Evolutionary conservation across 73 alveolate genomes (phyloP), one percentile per base, ranked within the genome.

Genomic region (Paramecium octaurelia): DNA sequence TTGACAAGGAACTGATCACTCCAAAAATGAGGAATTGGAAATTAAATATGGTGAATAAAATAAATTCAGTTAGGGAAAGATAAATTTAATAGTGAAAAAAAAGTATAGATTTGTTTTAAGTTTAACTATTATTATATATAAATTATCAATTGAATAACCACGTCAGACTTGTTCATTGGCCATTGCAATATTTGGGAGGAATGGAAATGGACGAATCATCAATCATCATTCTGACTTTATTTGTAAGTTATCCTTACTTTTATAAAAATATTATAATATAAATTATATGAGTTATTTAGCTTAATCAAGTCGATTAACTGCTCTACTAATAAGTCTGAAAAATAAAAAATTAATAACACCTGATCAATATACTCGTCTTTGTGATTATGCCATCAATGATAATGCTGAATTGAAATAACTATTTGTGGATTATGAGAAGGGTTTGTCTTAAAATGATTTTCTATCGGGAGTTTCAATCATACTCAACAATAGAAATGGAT

Each of bases 21-120:
- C 91, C 84, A 31, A 64, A 80, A 23, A 40, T 11, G 38, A 40
- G 57, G 31, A 80, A 80, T 80, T 80, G 91, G 91, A 80, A 31
- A 80, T 80, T 40, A 35, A 40, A 46, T 48, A 20, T 80, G 57
- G 31, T 46, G 1, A 80, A 80, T 80, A 80, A 80, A 80, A 42
- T 80, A 10, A 80, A 80, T 46, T 48, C 46, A 23, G 34, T 80
- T 9, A 16, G 91, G 21, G 87, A 73, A 35, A 64, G 84, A 64
- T 64, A 64, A 64, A 31, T 31, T 11, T 27, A 34, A 64, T 27
- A 64, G 10, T 54, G 69, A 54, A 40, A 40, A 40, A 38, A 27
- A 27, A 27, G 48, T 40, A 40, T 40, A 40, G 69, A 54, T 54
- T 54, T 54, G 34, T 40, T 40, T 54, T 54, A 54, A 54, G 69